phyloP scores from a whole-genome alignment of 345 rosid genomes.

The Cardamine occulta region DNA sequence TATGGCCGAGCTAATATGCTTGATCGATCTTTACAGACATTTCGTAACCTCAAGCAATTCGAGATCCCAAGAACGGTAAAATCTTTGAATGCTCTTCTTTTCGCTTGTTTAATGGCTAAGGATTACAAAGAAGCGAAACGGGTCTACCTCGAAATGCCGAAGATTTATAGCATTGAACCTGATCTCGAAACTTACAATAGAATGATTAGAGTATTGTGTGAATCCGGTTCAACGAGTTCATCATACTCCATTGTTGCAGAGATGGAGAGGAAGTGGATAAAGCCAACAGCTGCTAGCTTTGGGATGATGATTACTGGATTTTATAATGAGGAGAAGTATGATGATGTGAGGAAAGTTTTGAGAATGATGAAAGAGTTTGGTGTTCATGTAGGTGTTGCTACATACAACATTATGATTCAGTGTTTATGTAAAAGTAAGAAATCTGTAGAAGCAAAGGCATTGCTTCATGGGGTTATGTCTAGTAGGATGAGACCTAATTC shows the following conservation, averaged over 20 bases:
- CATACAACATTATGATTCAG: constrained; percentile 63
- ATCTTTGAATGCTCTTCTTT: constrained; percentile 67
- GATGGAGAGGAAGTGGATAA: constrained; percentile 67
- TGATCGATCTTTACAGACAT: constrained; percentile 61
- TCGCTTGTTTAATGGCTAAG: constrained; percentile 61
- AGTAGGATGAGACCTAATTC: constrained; percentile 57
- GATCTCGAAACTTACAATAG: constrained; percentile 66
- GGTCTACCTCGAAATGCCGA: constrained; percentile 64
- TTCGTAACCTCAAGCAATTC: constrained; percentile 51
- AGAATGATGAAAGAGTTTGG: constrained; percentile 59
- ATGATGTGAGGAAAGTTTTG: constrained; percentile 72
- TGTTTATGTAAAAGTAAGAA: constrained; percentile 70
- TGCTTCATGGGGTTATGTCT: constrained; percentile 59
- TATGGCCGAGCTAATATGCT: constrained; percentile 85
- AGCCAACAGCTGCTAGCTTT: constrained; percentile 60
- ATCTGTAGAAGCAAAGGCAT: constrained; percentile 61
- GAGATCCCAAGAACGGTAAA: constrained; percentile 57
- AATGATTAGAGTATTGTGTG: constrained; percentile 62
- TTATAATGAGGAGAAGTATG: constrained; percentile 69
- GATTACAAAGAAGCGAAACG: constrained; percentile 60
- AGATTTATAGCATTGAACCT: constrained; percentile 52
- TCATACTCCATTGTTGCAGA: constrained; percentile 67
- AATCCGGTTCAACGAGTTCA: constrained; percentile 61
- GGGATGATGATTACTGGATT: constrained; percentile 64
- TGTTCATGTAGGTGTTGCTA: constrained; percentile 50